Evolutionary conservation across 208 protist genomes (phyloP).

Genomic region (Leishmania aethiopica): DNA sequence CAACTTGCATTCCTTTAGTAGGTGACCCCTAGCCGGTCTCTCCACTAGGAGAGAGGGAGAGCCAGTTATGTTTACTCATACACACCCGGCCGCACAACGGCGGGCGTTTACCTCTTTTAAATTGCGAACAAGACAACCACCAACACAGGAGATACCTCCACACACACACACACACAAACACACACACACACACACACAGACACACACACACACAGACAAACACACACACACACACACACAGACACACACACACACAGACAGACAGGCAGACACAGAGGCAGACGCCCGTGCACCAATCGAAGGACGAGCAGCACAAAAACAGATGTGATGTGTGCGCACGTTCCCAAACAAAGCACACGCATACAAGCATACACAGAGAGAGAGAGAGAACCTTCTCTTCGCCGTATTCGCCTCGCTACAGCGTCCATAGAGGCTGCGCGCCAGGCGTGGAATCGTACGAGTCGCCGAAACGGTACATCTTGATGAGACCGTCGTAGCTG

Average conservation of each 20-base stretch:
- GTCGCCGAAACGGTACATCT: constrained; percentile 95
- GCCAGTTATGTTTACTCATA: neutral
- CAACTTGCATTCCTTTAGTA: neutral
- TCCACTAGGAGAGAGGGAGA: neutral
- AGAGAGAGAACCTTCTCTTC: neutral
- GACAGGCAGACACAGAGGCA: neutral
- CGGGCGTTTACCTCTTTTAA: neutral
- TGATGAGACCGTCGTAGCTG: constrained; percentile 96
- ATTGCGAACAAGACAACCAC: neutral
- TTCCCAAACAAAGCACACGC: neutral
- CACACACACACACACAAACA: neutral
- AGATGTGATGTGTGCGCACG: neutral
- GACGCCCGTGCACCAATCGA: neutral
- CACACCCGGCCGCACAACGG: neutral
- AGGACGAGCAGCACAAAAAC: neutral
- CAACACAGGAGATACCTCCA: neutral
- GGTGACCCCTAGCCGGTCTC: neutral
- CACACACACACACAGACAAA: neutral
- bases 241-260: neutral
- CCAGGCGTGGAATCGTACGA: constrained; percentile 88
- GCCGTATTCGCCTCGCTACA: constrained; percentile 6
- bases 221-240: neutral
- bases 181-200: neutral
- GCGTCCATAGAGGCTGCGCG: constrained; percentile 63
- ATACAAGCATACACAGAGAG: neutral